Conservation (phyloP, 805 yeast genomes). For the Lipomyces yamadae region DNA sequence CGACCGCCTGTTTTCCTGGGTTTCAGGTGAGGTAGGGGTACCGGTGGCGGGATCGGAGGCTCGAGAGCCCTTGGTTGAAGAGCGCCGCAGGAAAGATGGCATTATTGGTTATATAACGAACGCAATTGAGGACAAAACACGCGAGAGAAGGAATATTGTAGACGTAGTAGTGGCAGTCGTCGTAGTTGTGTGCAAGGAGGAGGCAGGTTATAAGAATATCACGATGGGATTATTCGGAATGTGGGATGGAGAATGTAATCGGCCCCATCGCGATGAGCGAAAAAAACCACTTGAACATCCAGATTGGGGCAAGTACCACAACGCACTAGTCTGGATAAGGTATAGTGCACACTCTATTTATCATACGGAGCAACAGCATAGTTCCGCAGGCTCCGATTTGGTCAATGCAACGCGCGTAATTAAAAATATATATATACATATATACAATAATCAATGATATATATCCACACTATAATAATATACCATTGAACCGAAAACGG, state of each 20-base stretch:
- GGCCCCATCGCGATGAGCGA: background rate
- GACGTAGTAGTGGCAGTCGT: too few species aligned
- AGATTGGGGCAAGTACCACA: background rate
- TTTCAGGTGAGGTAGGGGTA: too few species aligned
- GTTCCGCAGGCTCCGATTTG: background rate
- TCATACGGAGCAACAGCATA: background rate
- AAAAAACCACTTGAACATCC: background rate
- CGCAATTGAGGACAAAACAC: background rate
- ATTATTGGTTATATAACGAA: background rate
- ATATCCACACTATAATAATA: too few species aligned
- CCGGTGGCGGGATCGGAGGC: background rate
- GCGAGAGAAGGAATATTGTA: background rate
- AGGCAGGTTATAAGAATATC: background rate
- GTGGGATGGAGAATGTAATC: too few species aligned
- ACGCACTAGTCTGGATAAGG: background rate
- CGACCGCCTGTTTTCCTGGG: background rate
- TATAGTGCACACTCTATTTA: background rate
- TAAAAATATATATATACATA: too few species aligned
- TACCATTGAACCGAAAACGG: too few species aligned
- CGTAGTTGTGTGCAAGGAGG: background rate
- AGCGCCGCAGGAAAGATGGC: slow-evolving; percentile 24
- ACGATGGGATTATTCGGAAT: too few species aligned
- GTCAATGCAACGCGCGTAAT: too few species aligned
- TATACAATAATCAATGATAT: too few species aligned
- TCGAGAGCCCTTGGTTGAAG: slow-evolving; percentile 15